Percentiles rank a stretch among this genome's conserved stretches.
These are phyloP conservation scores for Colletotrichum eleusines DNA, from an alignment of 2,329 filamentous ascomycete genomes.

Conservation along the genomic window DNA sequence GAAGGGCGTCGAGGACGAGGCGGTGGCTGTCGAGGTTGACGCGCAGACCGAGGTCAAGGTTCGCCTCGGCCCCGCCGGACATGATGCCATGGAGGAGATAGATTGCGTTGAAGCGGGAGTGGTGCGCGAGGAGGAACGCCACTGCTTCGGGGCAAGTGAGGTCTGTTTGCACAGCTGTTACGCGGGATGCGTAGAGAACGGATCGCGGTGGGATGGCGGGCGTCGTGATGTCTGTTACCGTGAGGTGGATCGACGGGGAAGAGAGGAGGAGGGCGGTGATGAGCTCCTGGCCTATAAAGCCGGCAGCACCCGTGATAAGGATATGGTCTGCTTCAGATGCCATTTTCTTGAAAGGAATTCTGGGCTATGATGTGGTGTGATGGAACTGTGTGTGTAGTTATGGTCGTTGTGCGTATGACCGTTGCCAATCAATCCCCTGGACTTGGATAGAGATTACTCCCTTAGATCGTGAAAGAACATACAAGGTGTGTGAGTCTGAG, in stretches of 20 bases:
- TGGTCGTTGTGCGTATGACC: background rate
- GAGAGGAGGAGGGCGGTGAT: constrained; percentile 65
- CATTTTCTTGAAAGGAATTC: background rate
- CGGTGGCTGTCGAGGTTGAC: constrained; percentile 71
- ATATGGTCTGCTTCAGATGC: constrained; percentile 51
- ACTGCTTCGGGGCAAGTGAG: constrained; percentile 51
- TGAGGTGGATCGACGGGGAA: constrained; percentile 55
- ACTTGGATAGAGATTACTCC: too few relatives aligned
- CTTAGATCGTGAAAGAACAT: background rate
- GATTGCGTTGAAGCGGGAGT: constrained; percentile 56
- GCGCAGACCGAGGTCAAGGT: constrained; percentile 65
- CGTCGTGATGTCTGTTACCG: constrained; percentile 67
- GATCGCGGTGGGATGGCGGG: constrained; percentile 60
- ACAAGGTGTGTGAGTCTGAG: too few relatives aligned
- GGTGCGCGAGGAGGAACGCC: constrained; percentile 46
- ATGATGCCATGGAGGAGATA: constrained; percentile 75
- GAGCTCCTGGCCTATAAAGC: constrained; percentile 74
- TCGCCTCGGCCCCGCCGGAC: constrained; percentile 71
- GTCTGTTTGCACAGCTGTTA: constrained; percentile 47
- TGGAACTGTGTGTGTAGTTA: background rate
- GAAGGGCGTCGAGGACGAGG: constrained; percentile 63
- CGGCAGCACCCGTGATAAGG: constrained; percentile 73
- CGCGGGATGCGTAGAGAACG: constrained; percentile 46
- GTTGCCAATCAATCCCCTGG: background rate
- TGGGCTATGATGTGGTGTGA: background rate